These are phyloP conservation scores for Buddleja alternifolia DNA, from an alignment of 257 asterid genomes.

Conservation along the genomic window DNA sequence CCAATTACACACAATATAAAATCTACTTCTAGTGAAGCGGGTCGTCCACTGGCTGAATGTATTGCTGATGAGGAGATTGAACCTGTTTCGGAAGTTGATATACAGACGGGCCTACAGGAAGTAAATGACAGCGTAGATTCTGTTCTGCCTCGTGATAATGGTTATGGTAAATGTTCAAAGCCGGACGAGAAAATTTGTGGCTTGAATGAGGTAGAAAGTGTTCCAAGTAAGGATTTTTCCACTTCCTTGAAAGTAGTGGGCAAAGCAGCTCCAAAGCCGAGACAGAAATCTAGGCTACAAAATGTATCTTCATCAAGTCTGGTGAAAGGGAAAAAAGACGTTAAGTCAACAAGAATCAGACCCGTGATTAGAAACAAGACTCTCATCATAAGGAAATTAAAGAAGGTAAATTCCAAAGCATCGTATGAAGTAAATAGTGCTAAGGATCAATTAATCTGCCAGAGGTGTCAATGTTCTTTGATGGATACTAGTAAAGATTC, in stretches of 20 bases:
- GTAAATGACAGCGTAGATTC: slow-evolving; percentile 35
- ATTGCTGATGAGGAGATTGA: slow-evolving; percentile 28
- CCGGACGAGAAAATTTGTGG: slow-evolving; percentile 28
- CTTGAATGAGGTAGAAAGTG: slow-evolving; percentile 35
- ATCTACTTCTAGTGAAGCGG: slow-evolving; percentile 25
- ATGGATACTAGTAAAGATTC: slow-evolving; percentile 44
- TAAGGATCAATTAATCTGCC: slow-evolving; percentile 58
- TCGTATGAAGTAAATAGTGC: slow-evolving; percentile 34
- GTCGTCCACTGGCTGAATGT: slow-evolving; percentile 25
- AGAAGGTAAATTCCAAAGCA: slow-evolving; percentile 40
- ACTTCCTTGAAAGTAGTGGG: slow-evolving; percentile 42
- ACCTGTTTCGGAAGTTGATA: slow-evolving; percentile 32
- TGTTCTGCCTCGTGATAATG: slow-evolving; percentile 18
- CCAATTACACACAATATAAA: slow-evolving; percentile 22
- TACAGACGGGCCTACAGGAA: slow-evolving; percentile 28
- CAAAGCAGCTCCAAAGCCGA: slow-evolving; percentile 56
- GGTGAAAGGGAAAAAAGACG: slow-evolving; percentile 53
- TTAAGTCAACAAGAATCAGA: slow-evolving; percentile 54
- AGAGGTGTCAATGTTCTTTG: slow-evolving; percentile 80
- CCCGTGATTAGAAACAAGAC: slow-evolving; percentile 67
- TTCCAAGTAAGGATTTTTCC: slow-evolving; percentile 37
- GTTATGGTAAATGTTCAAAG: slow-evolving; percentile 32
- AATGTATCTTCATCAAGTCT: slow-evolving; percentile 50
- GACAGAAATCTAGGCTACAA: slow-evolving; percentile 63
- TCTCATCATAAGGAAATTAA: slow-evolving; percentile 53